These are phyloP conservation scores for Diphasiastrum complanatum DNA, from an alignment of 83 land plant genomes.

Conservation along the genomic window DNA sequence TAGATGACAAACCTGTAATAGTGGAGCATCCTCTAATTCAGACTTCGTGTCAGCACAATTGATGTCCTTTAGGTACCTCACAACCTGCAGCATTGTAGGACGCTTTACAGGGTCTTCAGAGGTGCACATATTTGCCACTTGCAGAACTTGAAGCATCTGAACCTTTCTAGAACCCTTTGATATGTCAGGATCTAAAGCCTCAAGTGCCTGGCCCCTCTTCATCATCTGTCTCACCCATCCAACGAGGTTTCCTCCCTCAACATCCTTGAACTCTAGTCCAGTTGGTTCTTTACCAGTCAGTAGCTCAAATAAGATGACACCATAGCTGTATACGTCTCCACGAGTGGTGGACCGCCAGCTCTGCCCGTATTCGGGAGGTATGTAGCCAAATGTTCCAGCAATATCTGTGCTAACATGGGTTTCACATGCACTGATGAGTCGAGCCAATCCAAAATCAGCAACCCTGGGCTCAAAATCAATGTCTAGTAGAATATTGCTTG, in stretches of 20 bases:
- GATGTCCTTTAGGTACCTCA: constrained; percentile 44
- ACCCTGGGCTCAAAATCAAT: constrained; percentile 34
- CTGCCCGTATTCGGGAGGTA: constrained; percentile 63
- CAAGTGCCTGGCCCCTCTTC: constrained; percentile 28
- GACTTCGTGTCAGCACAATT: constrained; percentile 13
- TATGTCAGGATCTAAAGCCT: constrained; percentile 41
- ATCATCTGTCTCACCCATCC: constrained; percentile 60
- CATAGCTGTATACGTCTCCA: constrained; percentile 90
- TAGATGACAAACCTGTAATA: too few relatives aligned
- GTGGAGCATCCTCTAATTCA: too few relatives aligned
- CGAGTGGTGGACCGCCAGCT: constrained; percentile 58
- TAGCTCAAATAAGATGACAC: constrained; percentile 78
- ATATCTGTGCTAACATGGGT: constrained; percentile 43
- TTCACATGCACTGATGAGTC: constrained; percentile 37
- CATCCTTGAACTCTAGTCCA: constrained; percentile 48
- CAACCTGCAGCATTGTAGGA: constrained; percentile 59
- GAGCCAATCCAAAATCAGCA: constrained; percentile 41
- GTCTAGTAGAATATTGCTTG: constrained; percentile 39
- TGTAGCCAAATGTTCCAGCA: constrained; percentile 42
- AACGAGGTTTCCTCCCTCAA: constrained; percentile 58
- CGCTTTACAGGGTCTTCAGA: constrained; percentile 51
- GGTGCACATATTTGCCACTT: constrained; percentile 46
- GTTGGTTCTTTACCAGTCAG: constrained; percentile 72
- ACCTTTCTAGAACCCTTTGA: constrained; percentile 26
- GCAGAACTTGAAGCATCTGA: constrained; percentile 44